These are phyloP conservation scores for Oryza longistaminata DNA, from an alignment of 176 grass and related monocot species.

Conservation along the genomic window DNA sequence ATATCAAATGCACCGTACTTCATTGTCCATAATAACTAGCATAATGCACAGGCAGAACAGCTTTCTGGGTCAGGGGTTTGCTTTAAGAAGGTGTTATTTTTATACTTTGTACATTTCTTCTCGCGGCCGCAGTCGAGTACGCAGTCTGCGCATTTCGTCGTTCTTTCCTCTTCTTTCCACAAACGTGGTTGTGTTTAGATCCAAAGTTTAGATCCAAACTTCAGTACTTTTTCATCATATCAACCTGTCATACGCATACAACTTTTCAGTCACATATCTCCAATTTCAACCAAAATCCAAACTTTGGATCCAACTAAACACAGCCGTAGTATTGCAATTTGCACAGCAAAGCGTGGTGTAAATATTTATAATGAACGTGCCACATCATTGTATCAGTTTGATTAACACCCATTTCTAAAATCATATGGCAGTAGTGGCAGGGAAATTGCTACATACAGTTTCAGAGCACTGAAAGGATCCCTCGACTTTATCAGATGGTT, in stretches of 20 bases:
- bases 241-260: too few species aligned
- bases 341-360: neutral
- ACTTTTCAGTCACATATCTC: too few species aligned
- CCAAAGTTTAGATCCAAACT: too few species aligned
- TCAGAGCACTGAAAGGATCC: neutral
- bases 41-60: neutral
- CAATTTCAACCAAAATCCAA: too few species aligned
- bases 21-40: neutral
- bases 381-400: neutral
- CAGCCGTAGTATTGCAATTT: neutral
- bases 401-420: neutral
- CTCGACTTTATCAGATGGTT: too few species aligned
- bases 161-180: conserved; percentile 23
- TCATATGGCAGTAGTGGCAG: neutral
- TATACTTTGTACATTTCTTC: neutral
- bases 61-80: neutral
- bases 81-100: neutral
- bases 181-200: too few species aligned
- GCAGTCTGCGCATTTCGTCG: neutral
- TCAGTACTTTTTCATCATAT: too few species aligned
- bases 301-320: too few species aligned
- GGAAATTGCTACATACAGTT: neutral
- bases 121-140: neutral
- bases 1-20: neutral
- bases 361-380: neutral